Conservation (phyloP, 2,329 filamentous ascomycete genomes). For the Tolypocladium guangdongense region DNA sequence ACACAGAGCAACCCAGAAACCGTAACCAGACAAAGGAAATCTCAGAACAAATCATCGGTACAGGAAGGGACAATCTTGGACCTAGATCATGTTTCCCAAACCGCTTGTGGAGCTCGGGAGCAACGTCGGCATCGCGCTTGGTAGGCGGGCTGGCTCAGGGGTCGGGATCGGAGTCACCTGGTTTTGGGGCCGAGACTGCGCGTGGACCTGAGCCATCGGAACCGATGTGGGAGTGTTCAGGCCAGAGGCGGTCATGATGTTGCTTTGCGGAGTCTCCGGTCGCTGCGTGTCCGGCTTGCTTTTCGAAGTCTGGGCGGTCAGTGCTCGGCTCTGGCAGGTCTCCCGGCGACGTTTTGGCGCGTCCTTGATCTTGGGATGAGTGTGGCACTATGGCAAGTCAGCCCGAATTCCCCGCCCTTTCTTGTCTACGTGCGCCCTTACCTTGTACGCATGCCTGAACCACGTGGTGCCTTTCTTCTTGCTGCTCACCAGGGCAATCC, state of each 20-base stretch:
- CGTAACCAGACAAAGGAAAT: not conserved
- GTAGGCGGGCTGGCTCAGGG: not conserved
- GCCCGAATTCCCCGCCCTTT: not conserved
- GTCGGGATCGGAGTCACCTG: not conserved
- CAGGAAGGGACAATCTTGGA: too few relatives aligned
- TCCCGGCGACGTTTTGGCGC: slow-evolving; percentile 57
- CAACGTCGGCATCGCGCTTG: not conserved
- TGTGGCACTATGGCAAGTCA: slow-evolving; percentile 47
- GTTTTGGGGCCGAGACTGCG: not conserved
- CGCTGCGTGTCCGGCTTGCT: slow-evolving; percentile 33
- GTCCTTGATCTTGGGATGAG: slow-evolving; percentile 61
- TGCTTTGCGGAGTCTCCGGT: slow-evolving; percentile 18
- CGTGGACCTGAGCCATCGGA: not conserved
- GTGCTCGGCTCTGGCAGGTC: slow-evolving; percentile 29
- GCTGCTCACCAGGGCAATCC: slow-evolving; percentile 71
- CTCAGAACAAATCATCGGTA: not conserved
- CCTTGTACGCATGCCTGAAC: slow-evolving; percentile 85
- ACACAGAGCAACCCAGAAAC: not conserved
- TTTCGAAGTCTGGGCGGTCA: slow-evolving; percentile 32
- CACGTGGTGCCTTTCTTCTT: slow-evolving; percentile 91
- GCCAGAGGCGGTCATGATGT: slow-evolving; percentile 7
- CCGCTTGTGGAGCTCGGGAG: not conserved
- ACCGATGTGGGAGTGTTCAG: slow-evolving; percentile 3
- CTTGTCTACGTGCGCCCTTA: slow-evolving; percentile 22
- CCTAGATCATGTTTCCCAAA: slow-evolving; percentile 1